Conservation (phyloP, 352 stramenopile species). For the Globisporangium megalacanthum region DNA sequence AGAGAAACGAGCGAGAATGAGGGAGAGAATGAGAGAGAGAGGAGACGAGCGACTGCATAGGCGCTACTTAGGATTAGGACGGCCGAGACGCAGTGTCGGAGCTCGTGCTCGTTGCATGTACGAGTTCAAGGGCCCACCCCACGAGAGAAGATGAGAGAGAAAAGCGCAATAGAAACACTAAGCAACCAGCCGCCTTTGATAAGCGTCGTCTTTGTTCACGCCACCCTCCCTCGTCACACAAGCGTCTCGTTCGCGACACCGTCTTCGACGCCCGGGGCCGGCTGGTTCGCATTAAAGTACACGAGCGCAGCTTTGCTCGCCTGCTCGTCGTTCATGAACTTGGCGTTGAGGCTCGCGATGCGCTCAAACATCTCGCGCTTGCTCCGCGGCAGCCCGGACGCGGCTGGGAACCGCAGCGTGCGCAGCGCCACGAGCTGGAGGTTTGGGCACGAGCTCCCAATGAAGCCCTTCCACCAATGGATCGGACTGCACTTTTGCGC, state of each 20-base stretch:
- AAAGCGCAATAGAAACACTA: conserved; percentile 27
- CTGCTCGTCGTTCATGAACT: conserved; percentile 70
- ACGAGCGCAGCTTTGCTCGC: conserved; percentile 64
- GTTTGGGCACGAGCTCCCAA: conserved; percentile 62
- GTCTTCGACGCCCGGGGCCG: conserved; percentile 26
- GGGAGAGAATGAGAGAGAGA: neutral
- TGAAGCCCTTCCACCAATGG: conserved; percentile 80
- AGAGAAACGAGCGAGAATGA: neutral
- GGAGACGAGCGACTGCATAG: conserved; percentile 18
- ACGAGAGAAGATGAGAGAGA: conserved; percentile 6
- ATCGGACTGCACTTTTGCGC: conserved; percentile 65
- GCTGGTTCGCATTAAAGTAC: conserved; percentile 61
- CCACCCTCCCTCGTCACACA: conserved; percentile 13
- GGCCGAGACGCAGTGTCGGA: neutral
- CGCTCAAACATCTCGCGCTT: conserved; percentile 54
- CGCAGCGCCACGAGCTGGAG: conserved; percentile 56
- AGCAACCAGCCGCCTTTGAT: neutral
- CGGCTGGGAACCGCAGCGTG: conserved; percentile 53
- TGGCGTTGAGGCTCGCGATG: conserved; percentile 46
- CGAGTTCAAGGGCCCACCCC: neutral
- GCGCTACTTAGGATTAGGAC: conserved; percentile 3
- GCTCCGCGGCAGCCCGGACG: conserved; percentile 42
- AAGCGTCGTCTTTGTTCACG: conserved; percentile 16
- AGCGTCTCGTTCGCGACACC: conserved; percentile 43
- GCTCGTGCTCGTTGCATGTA: no score